Evolutionary conservation across 2,329 filamentous ascomycete genomes (phyloP).

Genomic region (Plenodomus tracheiphilus): DNA sequence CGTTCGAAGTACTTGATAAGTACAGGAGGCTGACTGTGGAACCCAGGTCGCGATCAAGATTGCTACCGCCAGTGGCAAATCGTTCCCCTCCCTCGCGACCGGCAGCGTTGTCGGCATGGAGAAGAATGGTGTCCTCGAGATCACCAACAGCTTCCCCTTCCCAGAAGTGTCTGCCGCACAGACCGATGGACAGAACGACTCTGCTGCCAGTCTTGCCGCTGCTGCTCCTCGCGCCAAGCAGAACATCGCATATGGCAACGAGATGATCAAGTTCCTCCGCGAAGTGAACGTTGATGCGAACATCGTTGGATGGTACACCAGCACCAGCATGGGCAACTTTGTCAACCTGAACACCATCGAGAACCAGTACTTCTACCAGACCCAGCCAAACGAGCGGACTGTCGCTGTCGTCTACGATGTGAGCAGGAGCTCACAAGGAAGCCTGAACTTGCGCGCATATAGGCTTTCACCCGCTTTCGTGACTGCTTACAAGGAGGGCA

Average conservation of each 20-base stretch:
- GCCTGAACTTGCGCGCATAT: conserved; percentile 87
- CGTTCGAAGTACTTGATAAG: neutral
- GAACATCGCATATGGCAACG: conserved; percentile 84
- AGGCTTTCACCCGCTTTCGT: conserved; percentile 86
- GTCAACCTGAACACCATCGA: conserved; percentile 94
- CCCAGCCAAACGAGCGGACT: conserved; percentile 81
- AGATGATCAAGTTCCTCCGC: conserved; percentile 95
- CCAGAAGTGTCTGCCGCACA: conserved; percentile 75
- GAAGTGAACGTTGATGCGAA: conserved; percentile 99
- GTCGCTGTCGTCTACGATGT: conserved; percentile 93
- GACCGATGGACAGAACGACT: conserved; percentile 47
- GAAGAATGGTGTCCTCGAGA: conserved; percentile 74
- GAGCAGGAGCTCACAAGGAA: conserved; percentile 90
- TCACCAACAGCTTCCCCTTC: conserved; percentile 96
- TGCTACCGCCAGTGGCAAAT: conserved; percentile 88
- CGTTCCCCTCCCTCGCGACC: conserved; percentile 86
- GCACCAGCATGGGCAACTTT: conserved; percentile 98
- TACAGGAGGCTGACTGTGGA: conserved; percentile 21
- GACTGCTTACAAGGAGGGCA: conserved; percentile 90
- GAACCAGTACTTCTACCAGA: conserved; percentile 98
- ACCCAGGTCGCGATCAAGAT: conserved; percentile 92
- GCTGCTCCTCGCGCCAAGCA: conserved; percentile 90
- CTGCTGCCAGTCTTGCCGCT: conserved; percentile 66
- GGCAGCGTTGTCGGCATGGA: conserved; percentile 95
- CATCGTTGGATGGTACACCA: conserved; percentile 98